Percentiles rank a stretch among this genome's conserved stretches.
Conservation (phyloP, 345 rosid species). For the Acer negundo region DNA sequence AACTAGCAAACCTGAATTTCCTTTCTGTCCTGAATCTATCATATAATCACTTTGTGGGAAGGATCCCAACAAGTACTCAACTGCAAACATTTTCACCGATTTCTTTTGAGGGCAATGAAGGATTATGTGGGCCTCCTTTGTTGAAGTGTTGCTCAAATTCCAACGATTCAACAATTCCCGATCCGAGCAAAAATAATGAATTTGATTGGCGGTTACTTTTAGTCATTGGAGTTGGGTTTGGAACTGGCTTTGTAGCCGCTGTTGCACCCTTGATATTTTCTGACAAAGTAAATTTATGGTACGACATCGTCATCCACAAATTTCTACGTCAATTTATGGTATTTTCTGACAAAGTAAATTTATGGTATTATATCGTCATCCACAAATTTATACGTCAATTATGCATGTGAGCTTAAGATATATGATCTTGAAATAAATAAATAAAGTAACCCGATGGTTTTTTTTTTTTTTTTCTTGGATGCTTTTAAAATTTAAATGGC, state of each 20-base stretch:
- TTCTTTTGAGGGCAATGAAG: conserved; percentile 22
- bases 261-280: conserved; percentile 38
- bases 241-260: conserved; percentile 42
- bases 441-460: too few relatives aligned
- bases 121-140: conserved; percentile 35
- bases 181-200: background rate
- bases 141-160: background rate
- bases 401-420: background rate
- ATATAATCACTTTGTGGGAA: conserved; percentile 26
- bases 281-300: conserved; percentile 30
- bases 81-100: conserved; percentile 24
- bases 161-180: too few relatives aligned
- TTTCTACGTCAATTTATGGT: conserved; percentile 32
- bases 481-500: too few relatives aligned
- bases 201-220: conserved; percentile 45
- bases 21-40: conserved; percentile 39
- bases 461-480: too few relatives aligned
- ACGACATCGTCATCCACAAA: conserved; percentile 35
- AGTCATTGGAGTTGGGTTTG: conserved; percentile 48
- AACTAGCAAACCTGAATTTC: conserved; percentile 30
- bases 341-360: conserved; percentile 28
- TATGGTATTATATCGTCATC: conserved; percentile 31
- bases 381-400: conserved; percentile 37
- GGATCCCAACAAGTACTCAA: conserved; percentile 27
- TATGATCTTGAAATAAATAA: too few relatives aligned